phyloP scores from a whole-genome alignment of 805 yeast genomes.

The Candida pseudofarinosa region DNA sequence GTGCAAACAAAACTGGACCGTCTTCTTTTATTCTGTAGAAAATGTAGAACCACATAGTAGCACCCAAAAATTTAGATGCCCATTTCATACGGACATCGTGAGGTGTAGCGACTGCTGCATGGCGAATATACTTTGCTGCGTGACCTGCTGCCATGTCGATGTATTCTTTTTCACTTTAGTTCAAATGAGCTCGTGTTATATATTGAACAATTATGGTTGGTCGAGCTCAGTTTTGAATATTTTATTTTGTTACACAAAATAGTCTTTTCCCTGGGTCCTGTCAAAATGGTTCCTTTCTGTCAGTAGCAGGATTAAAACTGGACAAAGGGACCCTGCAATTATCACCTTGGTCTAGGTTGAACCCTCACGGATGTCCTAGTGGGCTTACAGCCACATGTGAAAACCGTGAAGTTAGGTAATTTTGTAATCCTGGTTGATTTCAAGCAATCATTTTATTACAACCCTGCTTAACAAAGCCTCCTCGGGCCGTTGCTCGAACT shows the following conservation, averaged over 20 bases:
- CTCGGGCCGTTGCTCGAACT: too few relatives aligned
- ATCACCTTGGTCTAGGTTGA: too few relatives aligned
- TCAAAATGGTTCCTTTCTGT: too few relatives aligned
- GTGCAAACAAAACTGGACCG: conserved; percentile 55
- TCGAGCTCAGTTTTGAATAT: conserved; percentile 1
- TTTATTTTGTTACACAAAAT: conserved; percentile 5
- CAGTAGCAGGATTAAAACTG: too few relatives aligned
- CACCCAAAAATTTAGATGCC: conserved; percentile 69
- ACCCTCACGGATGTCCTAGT: too few relatives aligned
- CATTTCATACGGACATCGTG: conserved; percentile 55
- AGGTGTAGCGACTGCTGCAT: conserved; percentile 64
- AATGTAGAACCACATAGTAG: conserved; percentile 87
- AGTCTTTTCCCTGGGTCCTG: too few relatives aligned
- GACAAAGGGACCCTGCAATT: too few relatives aligned
- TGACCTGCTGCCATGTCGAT: conserved; percentile 36
- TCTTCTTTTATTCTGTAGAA: conserved; percentile 76
- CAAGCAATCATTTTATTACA: too few relatives aligned
- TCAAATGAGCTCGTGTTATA: background rate
- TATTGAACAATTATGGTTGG: conserved; percentile 7
- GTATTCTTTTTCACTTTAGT: background rate
- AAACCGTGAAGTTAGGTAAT: too few relatives aligned
- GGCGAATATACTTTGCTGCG: conserved; percentile 44
- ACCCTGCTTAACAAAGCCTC: too few relatives aligned
- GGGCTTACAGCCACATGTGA: too few relatives aligned
- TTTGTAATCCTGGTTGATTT: too few relatives aligned